These are phyloP conservation scores for Aspergillus ochraceoroseus DNA, from an alignment of 2,329 filamentous ascomycete species.

Conservation along the genomic window DNA sequence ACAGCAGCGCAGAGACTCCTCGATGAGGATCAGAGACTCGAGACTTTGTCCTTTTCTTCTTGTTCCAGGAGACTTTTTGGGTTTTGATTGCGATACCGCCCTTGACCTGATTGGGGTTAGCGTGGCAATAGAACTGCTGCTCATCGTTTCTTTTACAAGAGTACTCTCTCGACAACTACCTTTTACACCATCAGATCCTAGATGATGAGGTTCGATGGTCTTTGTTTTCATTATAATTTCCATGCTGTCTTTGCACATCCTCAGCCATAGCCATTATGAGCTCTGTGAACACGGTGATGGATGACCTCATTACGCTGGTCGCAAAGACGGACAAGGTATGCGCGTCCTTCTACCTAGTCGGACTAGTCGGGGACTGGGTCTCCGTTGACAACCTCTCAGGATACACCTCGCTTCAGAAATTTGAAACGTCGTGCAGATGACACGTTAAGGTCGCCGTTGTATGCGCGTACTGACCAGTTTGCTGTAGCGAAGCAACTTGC, in stretches of 20 bases:
- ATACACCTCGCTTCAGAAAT: constrained; percentile 25
- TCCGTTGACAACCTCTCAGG: constrained; percentile 24
- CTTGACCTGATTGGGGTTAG: constrained; percentile 28
- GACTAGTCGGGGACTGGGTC: constrained; percentile 1
- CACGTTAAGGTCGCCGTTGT: constrained; percentile 42
- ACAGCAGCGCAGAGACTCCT: constrained; percentile 2
- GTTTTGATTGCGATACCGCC: constrained; percentile 16
- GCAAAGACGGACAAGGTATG: constrained; percentile 51
- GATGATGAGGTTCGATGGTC: too few species aligned
- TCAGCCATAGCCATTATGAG: constrained; percentile 64
- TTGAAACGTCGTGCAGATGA: constrained; percentile 33
- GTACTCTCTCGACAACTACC: too few species aligned
- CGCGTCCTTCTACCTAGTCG: constrained; percentile 4
- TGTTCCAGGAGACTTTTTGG: too few species aligned
- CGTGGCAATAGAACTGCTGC: constrained; percentile 11
- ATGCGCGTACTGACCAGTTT: constrained; percentile 69
- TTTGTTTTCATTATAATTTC: too few species aligned
- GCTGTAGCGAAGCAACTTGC: constrained; percentile 61
- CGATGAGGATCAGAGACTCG: neutral
- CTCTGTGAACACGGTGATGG: constrained; percentile 59
- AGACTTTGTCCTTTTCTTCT: constrained; percentile 6
- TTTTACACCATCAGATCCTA: too few species aligned
- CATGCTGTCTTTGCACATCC: neutral
- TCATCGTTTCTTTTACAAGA: constrained; percentile 2
- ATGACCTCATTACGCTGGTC: constrained; percentile 65